Percentiles rank a stretch among this genome's conserved stretches.
These are phyloP conservation scores for Diplodia mutila DNA, from an alignment of 2,329 filamentous ascomycete species.

Conservation along the genomic window DNA sequence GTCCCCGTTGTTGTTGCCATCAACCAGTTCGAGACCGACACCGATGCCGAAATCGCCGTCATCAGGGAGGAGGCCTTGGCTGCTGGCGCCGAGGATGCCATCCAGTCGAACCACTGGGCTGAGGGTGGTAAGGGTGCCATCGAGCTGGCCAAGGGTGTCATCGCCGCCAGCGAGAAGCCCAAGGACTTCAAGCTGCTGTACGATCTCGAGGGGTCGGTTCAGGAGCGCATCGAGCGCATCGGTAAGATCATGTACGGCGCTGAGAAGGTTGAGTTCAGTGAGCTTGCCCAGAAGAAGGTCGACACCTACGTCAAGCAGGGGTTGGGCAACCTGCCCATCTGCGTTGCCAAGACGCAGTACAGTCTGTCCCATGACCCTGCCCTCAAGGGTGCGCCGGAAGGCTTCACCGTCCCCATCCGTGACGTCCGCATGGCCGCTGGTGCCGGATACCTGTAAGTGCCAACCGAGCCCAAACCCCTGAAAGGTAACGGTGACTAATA, in stretches of 20 bases:
- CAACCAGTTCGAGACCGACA: slow-evolving; percentile 95
- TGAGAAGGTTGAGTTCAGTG: slow-evolving; percentile 85
- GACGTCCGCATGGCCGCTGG: slow-evolving; percentile 94
- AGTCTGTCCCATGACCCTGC: slow-evolving; percentile 90
- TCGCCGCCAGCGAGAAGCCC: slow-evolving; percentile 78
- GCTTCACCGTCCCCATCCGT: slow-evolving; percentile 91
- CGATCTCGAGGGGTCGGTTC: slow-evolving; percentile 72
- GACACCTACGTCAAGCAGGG: slow-evolving; percentile 93
- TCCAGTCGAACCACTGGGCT: slow-evolving; percentile 95
- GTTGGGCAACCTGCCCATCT: slow-evolving; percentile 90
- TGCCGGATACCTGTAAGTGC: slow-evolving; percentile 81
- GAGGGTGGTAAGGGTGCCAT: slow-evolving; percentile 90
- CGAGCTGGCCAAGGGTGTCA: slow-evolving; percentile 84
- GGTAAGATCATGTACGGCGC: slow-evolving; percentile 95
- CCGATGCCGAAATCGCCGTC: slow-evolving; percentile 85
- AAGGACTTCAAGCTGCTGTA: slow-evolving; percentile 89
- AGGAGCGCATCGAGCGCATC: slow-evolving; percentile 89
- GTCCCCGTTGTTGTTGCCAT: slow-evolving; percentile 95
- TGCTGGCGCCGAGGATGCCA: slow-evolving; percentile 90
- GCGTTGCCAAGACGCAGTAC: slow-evolving; percentile 98
- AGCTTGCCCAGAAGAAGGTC: slow-evolving; percentile 93
- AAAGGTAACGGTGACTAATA: slow-evolving; percentile 41
- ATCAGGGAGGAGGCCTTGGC: slow-evolving; percentile 89
- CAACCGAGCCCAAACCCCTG: background rate
- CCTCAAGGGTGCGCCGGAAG: slow-evolving; percentile 91